These are phyloP conservation scores for Gastrolobium bilobum DNA, from an alignment of 306 rosid genomes.

Conservation along the genomic window DNA sequence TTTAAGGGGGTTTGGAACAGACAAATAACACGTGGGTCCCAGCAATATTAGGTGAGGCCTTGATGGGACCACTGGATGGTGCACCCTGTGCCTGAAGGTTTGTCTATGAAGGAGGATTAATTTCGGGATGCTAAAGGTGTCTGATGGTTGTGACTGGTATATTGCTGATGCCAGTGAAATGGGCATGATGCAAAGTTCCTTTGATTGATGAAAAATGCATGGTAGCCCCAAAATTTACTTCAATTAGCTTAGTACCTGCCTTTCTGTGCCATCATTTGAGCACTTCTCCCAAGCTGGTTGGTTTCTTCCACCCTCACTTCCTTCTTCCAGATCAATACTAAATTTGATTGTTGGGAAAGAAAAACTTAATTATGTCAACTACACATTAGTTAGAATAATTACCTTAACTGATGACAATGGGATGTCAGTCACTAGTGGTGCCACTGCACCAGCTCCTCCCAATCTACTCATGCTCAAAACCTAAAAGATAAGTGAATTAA, in stretches of 20 bases:
- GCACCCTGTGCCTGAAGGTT: slow-evolving; percentile 15
- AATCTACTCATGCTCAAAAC: no score
- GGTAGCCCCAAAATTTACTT: slow-evolving; percentile 83
- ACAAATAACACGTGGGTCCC: slow-evolving; percentile 51
- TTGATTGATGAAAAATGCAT: slow-evolving; percentile 86
- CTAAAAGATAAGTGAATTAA: no score
- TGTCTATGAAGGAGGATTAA: slow-evolving; percentile 73
- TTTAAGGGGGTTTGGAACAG: no score
- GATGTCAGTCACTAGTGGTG: slow-evolving; percentile 82
- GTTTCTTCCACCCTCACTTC: neutral
- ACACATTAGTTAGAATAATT: slow-evolving; percentile 14
- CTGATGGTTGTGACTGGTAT: no score
- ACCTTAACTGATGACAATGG: slow-evolving; percentile 87
- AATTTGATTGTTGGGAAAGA: no score
- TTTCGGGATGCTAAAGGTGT: slow-evolving; percentile 71
- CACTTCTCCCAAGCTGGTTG: slow-evolving; percentile 44
- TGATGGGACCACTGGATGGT: slow-evolving; percentile 8
- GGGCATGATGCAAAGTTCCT: slow-evolving; percentile 66
- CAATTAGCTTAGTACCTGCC: slow-evolving; percentile 88
- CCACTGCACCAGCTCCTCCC: slow-evolving; percentile 11
- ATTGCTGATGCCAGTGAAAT: no score
- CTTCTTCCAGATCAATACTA: no score
- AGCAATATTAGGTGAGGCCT: slow-evolving; percentile 49
- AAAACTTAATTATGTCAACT: no score
- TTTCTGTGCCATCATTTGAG: slow-evolving; percentile 85